These are phyloP conservation scores for Lactarius sp. DNA, from an alignment of 768 basidiomycete species.

Conservation along the genomic window DNA sequence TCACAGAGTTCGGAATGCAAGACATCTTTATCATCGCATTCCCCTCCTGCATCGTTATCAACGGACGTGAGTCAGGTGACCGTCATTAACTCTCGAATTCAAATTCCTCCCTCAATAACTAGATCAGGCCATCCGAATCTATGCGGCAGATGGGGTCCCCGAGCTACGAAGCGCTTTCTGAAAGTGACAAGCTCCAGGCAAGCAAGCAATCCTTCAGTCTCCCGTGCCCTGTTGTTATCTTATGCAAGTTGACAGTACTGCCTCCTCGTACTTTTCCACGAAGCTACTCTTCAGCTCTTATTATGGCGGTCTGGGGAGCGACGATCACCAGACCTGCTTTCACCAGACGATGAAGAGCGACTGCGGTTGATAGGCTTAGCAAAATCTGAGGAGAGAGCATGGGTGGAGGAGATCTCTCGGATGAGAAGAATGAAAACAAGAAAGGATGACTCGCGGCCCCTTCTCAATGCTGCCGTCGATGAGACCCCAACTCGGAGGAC, in stretches of 20 bases:
- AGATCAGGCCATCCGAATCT: constrained; percentile 9
- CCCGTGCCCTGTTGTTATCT: not conserved
- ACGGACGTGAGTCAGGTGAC: constrained; percentile 10
- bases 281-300: constrained; percentile 66
- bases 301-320: constrained; percentile 66
- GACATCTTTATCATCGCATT: not conserved
- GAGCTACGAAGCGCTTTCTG: constrained; percentile 24
- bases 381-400: constrained; percentile 53
- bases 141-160: constrained; percentile 17
- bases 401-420: constrained; percentile 59
- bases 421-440: constrained; percentile 32
- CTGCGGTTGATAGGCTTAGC: constrained; percentile 47
- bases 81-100: not conserved
- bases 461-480: not conserved
- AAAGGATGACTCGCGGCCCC: constrained; percentile 21
- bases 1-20: not conserved
- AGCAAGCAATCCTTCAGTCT: not conserved
- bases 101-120: not conserved
- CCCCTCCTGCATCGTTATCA: not conserved
- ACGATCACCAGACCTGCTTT: constrained; percentile 43
- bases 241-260: constrained; percentile 50
- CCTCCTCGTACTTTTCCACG: constrained; percentile 63
- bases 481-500: constrained; percentile 4
- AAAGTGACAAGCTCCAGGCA: constrained; percentile 24
- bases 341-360: constrained; percentile 48